These are phyloP conservation scores for Gyromitra esculenta DNA, from an alignment of 2,329 filamentous ascomycete species.

Conservation along the genomic window DNA sequence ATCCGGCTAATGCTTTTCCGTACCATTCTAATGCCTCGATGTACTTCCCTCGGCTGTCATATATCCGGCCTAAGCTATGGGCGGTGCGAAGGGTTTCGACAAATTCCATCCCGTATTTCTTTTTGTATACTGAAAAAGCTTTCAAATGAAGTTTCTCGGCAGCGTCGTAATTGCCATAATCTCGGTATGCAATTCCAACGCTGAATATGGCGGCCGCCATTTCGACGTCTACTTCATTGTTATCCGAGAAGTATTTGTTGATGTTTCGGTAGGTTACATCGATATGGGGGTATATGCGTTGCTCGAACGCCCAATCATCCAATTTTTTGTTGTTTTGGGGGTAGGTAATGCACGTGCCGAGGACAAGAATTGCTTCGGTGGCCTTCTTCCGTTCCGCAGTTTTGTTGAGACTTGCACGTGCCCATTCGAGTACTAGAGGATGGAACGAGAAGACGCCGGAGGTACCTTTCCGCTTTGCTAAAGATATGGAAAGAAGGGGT, in stretches of 20 bases:
- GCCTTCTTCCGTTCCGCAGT: slow-evolving; percentile 12
- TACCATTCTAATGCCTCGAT: slow-evolving; percentile 45
- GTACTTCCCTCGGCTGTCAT: slow-evolving; percentile 31
- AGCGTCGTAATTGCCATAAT: slow-evolving; percentile 33
- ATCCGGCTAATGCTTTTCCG: slow-evolving; percentile 17
- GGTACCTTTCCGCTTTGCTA: slow-evolving; percentile 37
- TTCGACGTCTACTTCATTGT: not conserved
- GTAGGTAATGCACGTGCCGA: slow-evolving; percentile 8
- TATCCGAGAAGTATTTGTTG: slow-evolving; percentile 16
- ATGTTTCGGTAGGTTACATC: slow-evolving; percentile 30
- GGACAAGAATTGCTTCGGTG: slow-evolving; percentile 16
- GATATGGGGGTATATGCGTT: slow-evolving; percentile 38
- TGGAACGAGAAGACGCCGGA: slow-evolving; percentile 46
- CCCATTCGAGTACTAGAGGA: slow-evolving; percentile 54
- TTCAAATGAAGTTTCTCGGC: slow-evolving; percentile 30
- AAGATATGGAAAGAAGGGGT: slow-evolving; percentile 48
- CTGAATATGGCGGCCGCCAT: slow-evolving; percentile 29
- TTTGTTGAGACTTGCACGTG: slow-evolving; percentile 44
- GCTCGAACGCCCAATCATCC: slow-evolving; percentile 36
- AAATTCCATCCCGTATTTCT: slow-evolving; percentile 10
- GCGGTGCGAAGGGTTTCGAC: slow-evolving; percentile 30
- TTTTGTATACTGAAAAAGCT: slow-evolving; percentile 2
- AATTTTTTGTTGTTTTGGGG: slow-evolving; percentile 15
- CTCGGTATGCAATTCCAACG: slow-evolving; percentile 26
- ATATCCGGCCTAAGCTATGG: slow-evolving; percentile 40